Evolutionary conservation across 2,329 filamentous ascomycete species (phyloP), one percentile per base, ranked within the genome.

Genomic region (Aspergillus chevalieri): DNA sequence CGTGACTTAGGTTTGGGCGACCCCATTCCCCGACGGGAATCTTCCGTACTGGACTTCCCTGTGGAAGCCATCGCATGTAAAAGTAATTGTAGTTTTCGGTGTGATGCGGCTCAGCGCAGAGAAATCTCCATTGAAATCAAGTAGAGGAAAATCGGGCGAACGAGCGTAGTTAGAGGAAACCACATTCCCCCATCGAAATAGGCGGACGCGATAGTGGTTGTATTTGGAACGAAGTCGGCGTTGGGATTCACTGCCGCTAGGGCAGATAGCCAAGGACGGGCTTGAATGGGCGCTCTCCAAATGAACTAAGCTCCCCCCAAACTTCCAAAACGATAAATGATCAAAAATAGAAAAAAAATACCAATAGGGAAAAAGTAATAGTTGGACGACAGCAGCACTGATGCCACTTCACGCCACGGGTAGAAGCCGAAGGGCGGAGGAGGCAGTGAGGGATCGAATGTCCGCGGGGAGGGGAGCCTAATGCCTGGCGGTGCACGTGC

Each of bases 1-100:
- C 74, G 72, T 55, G 69, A 68, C 60, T 75, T 76, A 55, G 73
- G 67, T 60, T 73, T 73, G 7, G 74, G 74, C 53, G 74, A 76
- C 46, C 71, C 68, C 51, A 65, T 67, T 54, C 64, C 66, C 50
- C 71, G 72, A 64, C 72, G 73, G 56, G 69, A 62, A 54, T 75
- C 72, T 52, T 74, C 73, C 56, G 74, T 59, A 55, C 64, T 66
- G 53, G 67, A 67, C 61, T 73, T 74, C 52, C 61, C 66, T 50
- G 64, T 59, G 54, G 73, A 71, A 58, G 73, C 71, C 73, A 75
- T 75, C 50, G 47, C 55, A 56, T 51, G 59, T 60, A 65, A 19
- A 21, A 19, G 38, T 41, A 12, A 15, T 41, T 14, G 10, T 17
- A 19, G 36, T 14, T 19, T 22, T 19, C 60, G 57, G 60, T 56